A percentile compares a stretch with the other conserved stretches of the same genome.
phyloP scores from a whole-genome alignment of 108 stramenopile species.

The Poteriospumella lacustris region DNA sequence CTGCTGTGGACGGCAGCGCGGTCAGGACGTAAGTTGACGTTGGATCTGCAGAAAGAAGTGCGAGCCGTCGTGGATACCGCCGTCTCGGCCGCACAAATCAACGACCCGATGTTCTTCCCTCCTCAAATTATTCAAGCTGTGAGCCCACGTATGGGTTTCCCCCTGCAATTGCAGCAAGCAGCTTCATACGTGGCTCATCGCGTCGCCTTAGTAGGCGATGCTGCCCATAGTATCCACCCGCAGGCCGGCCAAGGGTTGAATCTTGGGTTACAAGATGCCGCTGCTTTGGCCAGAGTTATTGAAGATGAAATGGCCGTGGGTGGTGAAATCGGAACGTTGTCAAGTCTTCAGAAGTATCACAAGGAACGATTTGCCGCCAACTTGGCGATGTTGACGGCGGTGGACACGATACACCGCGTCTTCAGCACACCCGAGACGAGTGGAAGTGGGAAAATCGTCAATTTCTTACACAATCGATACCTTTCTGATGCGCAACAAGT shows the following conservation, averaged over 20 bases:
- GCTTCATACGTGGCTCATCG: background rate
- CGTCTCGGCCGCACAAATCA: background rate
- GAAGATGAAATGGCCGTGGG: slow-evolving; percentile 21
- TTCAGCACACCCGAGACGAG: background rate
- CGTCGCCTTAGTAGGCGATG: slow-evolving; percentile 80
- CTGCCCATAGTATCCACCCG: slow-evolving; percentile 91
- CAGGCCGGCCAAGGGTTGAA: slow-evolving; percentile 96
- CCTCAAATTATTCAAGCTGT: background rate
- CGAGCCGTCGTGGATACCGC: background rate
- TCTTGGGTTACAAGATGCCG: slow-evolving; percentile 80
- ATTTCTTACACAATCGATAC: background rate
- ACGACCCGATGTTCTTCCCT: background rate
- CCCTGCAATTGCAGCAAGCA: slow-evolving; percentile 23
- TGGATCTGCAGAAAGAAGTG: background rate
- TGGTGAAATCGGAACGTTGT: slow-evolving; percentile 32
- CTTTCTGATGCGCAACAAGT: background rate
- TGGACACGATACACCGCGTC: background rate
- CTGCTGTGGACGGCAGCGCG: too few relatives aligned
- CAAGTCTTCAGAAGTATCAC: slow-evolving; percentile 30
- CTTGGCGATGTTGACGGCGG: background rate
- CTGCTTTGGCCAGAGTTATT: slow-evolving; percentile 44
- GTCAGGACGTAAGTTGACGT: background rate
- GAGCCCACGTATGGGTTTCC: background rate
- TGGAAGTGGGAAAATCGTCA: background rate
- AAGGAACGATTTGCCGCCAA: slow-evolving; percentile 13